Conservation (phyloP, 2,329 filamentous ascomycete species). For the Pseudopithomyces maydicus region DNA sequence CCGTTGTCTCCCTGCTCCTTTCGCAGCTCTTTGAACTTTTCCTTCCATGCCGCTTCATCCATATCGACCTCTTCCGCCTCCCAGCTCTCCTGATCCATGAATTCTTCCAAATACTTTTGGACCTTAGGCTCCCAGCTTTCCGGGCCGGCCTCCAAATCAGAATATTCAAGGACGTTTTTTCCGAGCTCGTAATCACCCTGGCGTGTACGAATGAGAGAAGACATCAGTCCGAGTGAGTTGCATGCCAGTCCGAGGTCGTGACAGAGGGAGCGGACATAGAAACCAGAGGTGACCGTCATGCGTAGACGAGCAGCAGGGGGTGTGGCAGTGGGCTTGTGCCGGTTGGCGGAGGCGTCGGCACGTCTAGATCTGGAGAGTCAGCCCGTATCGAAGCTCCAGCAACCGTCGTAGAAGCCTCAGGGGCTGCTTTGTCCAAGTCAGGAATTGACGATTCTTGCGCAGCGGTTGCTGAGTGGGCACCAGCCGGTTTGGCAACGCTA, state of each 20-base stretch:
- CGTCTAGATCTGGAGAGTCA: background rate
- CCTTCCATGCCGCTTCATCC: slow-evolving; percentile 31
- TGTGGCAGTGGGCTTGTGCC: slow-evolving; percentile 6
- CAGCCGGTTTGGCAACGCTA: slow-evolving; percentile 7
- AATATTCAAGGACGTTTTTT: slow-evolving; percentile 77
- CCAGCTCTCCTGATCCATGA: slow-evolving; percentile 52
- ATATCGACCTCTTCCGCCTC: slow-evolving; percentile 29
- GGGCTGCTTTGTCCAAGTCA: background rate
- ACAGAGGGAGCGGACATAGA: slow-evolving; percentile 93
- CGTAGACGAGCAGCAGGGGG: slow-evolving; percentile 78
- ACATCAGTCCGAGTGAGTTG: slow-evolving; percentile 83
- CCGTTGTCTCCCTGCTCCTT: slow-evolving; percentile 26
- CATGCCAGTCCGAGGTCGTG: slow-evolving; percentile 88
- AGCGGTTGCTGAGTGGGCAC: background rate
- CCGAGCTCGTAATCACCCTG: slow-evolving; percentile 81
- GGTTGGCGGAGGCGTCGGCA: background rate
- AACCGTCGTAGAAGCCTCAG: background rate
- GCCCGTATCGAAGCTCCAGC: background rate
- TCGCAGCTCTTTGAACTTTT: slow-evolving; percentile 40
- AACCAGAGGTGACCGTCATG: slow-evolving; percentile 93
- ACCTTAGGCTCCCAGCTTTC: slow-evolving; percentile 82
- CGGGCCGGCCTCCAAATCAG: slow-evolving; percentile 76
- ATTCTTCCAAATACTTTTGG: slow-evolving; percentile 59
- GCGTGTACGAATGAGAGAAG: slow-evolving; percentile 76
- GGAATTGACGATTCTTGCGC: background rate